A percentile compares a stretch with the other conserved stretches of the same genome.
These are phyloP conservation scores for Diaporthe velutina DNA, from an alignment of 2,329 filamentous ascomycete species.

Conservation along the genomic window DNA sequence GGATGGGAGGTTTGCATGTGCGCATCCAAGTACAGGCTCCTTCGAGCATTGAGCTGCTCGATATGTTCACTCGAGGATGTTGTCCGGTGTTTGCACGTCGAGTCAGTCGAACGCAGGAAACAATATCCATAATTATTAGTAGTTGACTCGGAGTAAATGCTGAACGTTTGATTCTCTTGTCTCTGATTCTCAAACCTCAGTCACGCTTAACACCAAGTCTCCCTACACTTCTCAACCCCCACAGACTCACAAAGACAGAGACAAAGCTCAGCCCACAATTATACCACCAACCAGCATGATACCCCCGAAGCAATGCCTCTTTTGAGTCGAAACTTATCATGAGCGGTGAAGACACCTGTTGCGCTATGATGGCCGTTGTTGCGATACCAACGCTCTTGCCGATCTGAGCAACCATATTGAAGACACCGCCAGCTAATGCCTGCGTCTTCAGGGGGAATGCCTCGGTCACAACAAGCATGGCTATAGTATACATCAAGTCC, in stretches of 20 bases:
- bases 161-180: background rate
- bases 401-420: slow-evolving; percentile 70
- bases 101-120: background rate
- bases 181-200: background rate
- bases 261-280: background rate
- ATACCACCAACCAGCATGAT: background rate
- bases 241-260: background rate
- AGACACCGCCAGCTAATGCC: slow-evolving; percentile 70
- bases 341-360: slow-evolving; percentile 45
- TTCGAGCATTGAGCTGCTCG: too few relatives aligned
- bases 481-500: slow-evolving; percentile 67
- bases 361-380: slow-evolving; percentile 61
- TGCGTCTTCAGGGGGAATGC: slow-evolving; percentile 67
- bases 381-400: slow-evolving; percentile 66
- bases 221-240: background rate
- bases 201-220: background rate
- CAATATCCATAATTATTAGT: too few relatives aligned
- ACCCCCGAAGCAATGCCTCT: background rate
- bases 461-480: slow-evolving; percentile 65
- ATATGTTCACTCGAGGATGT: background rate
- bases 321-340: background rate
- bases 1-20: background rate
- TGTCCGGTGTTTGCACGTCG: background rate
- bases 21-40: background rate
- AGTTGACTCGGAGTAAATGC: background rate